Evolutionary conservation across 169 alveolate genomes (phyloP).

Genomic region (Plasmodium chabaudi): DNA sequence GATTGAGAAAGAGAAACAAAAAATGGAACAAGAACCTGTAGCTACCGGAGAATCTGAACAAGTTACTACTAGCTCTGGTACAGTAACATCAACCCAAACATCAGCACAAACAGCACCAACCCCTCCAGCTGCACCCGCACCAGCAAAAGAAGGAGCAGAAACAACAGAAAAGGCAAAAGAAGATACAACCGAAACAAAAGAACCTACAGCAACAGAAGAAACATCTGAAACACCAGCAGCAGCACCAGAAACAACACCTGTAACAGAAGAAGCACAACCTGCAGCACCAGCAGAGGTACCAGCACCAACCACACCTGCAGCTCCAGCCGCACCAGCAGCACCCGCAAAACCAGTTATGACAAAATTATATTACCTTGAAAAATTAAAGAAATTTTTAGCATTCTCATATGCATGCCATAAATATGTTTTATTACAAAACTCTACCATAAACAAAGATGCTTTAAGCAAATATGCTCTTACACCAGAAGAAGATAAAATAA

Average conservation of each 20-base stretch:
- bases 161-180: background rate
- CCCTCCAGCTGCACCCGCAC: background rate
- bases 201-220: background rate
- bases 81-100: background rate
- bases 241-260: background rate
- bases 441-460: constrained; percentile 12
- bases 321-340: constrained; percentile 5
- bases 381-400: constrained; percentile 19
- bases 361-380: constrained; percentile 35
- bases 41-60: no score
- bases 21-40: background rate
- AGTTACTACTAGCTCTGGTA: no score
- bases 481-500: background rate
- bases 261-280: background rate
- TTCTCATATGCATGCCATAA: constrained; percentile 37
- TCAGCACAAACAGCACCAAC: background rate
- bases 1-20: constrained; percentile 19
- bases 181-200: background rate
- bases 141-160: no score
- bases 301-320: background rate
- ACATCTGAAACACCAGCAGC: background rate
- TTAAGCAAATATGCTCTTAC: constrained; percentile 10
- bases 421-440: constrained; percentile 11
- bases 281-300: constrained; percentile 1
- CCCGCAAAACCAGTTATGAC: constrained; percentile 16